These are phyloP conservation scores for Epichloe hybrida DNA, from an alignment of 2,329 filamentous ascomycete genomes.

Conservation along the genomic window DNA sequence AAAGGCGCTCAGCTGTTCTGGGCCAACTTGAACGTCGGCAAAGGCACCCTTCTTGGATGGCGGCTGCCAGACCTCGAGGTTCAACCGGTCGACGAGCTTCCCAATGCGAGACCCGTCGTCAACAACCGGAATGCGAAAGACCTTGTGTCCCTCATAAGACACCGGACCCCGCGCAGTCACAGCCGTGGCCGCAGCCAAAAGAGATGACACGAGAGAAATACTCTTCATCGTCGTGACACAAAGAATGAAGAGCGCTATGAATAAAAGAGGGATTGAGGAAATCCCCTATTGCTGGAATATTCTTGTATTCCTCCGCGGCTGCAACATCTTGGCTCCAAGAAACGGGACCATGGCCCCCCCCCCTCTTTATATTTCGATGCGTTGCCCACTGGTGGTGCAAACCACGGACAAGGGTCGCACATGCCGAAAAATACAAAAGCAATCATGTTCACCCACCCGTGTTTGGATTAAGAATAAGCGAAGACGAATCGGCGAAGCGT, in stretches of 20 bases:
- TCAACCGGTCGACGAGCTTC: constrained; percentile 20
- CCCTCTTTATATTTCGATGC: not conserved
- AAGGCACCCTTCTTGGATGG: constrained; percentile 17
- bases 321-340: not conserved
- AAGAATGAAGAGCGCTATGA: not conserved
- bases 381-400: not conserved
- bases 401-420: not conserved
- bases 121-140: constrained; percentile 27
- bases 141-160: constrained; percentile 31
- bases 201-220: constrained; percentile 5
- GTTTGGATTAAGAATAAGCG: no score
- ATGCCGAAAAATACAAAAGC: not conserved
- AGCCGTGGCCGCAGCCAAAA: constrained; percentile 9
- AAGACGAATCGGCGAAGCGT: not conserved
- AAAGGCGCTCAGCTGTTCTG: constrained; percentile 21
- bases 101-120: constrained; percentile 19
- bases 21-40: constrained; percentile 28
- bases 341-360: not conserved
- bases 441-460: not conserved
- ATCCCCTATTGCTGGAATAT: not conserved
- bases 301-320: not conserved
- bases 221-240: constrained; percentile 8
- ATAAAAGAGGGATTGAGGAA: not conserved
- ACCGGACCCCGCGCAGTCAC: constrained; percentile 10
- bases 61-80: constrained; percentile 24